phyloP scores from a whole-genome alignment of 164 flowering plant species.

The Dillenia suffruticosa region DNA sequence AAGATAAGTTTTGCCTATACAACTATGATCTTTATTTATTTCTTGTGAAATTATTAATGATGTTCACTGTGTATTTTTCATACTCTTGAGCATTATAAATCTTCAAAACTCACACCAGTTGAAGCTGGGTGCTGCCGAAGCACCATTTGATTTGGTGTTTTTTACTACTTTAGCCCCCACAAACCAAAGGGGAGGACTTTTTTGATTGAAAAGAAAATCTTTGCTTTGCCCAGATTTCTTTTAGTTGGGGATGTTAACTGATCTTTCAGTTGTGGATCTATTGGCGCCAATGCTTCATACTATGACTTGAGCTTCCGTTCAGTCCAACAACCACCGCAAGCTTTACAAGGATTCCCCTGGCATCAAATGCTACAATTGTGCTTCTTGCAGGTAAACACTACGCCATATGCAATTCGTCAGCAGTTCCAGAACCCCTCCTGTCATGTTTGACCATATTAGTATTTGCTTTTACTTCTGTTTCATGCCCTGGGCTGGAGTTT shows the following conservation, averaged over 20 bases:
- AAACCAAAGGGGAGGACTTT: too few relatives aligned
- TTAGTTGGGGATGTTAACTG: not conserved
- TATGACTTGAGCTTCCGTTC: constrained; percentile 87
- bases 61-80: constrained; percentile 22
- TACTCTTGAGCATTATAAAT: constrained; percentile 44
- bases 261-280: constrained; percentile 74
- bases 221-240: too few relatives aligned
- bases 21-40: not conserved
- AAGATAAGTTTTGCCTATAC: not conserved
- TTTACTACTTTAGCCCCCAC: not conserved
- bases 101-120: constrained; percentile 72
- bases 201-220: too few relatives aligned
- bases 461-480: constrained; percentile 1
- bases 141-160: constrained; percentile 76
- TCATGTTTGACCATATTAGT: not conserved
- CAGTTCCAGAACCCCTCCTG: not conserved
- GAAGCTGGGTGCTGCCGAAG: constrained; percentile 92
- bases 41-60: not conserved
- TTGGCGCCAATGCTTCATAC: constrained; percentile 77
- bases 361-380: constrained; percentile 81
- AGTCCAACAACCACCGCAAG: constrained; percentile 70
- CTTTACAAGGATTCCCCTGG: constrained; percentile 68
- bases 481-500: constrained; percentile 82
- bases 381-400: constrained; percentile 85
- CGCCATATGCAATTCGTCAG: not conserved